phyloP scores from a whole-genome alignment of 495 filamentous ascomycete species.

The Durotheca rogersii region DNA sequence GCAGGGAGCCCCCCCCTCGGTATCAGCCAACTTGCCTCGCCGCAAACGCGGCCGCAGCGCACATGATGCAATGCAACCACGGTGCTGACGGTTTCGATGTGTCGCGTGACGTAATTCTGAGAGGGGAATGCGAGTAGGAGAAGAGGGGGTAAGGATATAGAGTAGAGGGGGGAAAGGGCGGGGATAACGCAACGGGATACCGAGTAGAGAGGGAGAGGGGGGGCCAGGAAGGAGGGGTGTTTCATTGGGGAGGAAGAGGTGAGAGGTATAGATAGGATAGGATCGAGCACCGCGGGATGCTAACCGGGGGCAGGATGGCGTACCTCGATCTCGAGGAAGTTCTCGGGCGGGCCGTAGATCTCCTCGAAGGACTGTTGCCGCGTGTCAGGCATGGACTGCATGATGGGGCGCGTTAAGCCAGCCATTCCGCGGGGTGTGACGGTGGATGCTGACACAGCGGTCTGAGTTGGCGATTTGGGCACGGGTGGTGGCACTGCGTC shows the following conservation, averaged over 20 bases:
- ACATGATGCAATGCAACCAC: no score
- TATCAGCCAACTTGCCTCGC: neutral
- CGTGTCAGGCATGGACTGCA: slow-evolving; percentile 81
- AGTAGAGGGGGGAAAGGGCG: neutral
- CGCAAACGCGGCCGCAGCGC: no score
- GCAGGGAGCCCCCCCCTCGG: neutral
- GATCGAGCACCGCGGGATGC: neutral
- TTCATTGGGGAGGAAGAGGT: no score
- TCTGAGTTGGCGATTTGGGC: slow-evolving; percentile 38
- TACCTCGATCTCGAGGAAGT: slow-evolving; percentile 98
- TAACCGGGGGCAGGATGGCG: slow-evolving; percentile 20
- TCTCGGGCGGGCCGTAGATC: slow-evolving; percentile 98
- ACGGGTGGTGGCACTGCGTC: slow-evolving; percentile 29
- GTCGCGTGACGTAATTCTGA: slow-evolving; percentile 8
- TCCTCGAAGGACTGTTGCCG: slow-evolving; percentile 96
- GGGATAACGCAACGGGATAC: neutral
- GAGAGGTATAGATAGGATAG: no score
- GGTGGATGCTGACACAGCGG: slow-evolving; percentile 15
- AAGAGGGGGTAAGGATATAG: neutral
- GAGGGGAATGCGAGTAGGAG: neutral
- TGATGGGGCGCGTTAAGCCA: slow-evolving; percentile 54
- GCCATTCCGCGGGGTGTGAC: slow-evolving; percentile 39
- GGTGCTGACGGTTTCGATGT: slow-evolving; percentile 10
- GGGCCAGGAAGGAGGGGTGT: no score
- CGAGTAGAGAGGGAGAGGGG: neutral